phyloP scores from a whole-genome alignment of 192 early-diverging fungal species.

The Coemansia sp. region DNA sequence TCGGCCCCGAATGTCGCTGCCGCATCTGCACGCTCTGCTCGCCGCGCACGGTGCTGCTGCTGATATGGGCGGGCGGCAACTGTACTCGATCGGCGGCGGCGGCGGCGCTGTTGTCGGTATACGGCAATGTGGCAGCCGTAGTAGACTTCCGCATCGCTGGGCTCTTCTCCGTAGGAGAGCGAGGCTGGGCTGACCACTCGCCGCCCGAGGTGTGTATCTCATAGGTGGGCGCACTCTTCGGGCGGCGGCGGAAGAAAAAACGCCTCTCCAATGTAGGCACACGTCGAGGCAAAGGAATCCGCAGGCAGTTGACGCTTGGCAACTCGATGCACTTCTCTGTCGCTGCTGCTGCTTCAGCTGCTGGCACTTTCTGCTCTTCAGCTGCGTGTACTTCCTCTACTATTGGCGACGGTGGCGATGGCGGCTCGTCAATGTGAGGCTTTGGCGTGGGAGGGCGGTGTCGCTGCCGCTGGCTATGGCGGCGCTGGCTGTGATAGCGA shows the following conservation, averaged over 20 bases:
- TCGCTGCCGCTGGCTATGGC: not conserved
- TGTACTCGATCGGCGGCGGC: not conserved
- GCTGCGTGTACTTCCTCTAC: not conserved
- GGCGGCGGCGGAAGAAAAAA: slow-evolving; percentile 25
- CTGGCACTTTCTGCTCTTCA: not conserved
- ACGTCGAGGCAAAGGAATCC: not conserved
- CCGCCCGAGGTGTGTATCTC: slow-evolving; percentile 9
- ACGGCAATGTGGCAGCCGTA: slow-evolving; percentile 11
- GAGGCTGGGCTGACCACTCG: not conserved
- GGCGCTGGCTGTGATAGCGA: slow-evolving; percentile 6
- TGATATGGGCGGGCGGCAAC: not conserved
- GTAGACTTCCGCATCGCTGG: slow-evolving; percentile 3
- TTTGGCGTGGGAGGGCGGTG: not conserved
- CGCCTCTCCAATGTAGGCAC: not conserved
- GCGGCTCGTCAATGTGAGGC: not conserved
- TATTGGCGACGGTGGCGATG: not conserved
- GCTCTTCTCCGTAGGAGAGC: not conserved
- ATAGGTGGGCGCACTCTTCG: slow-evolving; percentile 6
- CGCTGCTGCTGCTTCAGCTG: not conserved
- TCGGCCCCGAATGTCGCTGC: not conserved
- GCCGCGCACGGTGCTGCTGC: not conserved
- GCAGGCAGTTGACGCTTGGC: not conserved
- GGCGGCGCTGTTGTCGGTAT: not conserved
- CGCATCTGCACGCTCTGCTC: not conserved
- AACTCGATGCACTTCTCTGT: not conserved